Evolutionary conservation across 257 asterid species (phyloP).

Genomic region (Fraxinus anomala): DNA sequence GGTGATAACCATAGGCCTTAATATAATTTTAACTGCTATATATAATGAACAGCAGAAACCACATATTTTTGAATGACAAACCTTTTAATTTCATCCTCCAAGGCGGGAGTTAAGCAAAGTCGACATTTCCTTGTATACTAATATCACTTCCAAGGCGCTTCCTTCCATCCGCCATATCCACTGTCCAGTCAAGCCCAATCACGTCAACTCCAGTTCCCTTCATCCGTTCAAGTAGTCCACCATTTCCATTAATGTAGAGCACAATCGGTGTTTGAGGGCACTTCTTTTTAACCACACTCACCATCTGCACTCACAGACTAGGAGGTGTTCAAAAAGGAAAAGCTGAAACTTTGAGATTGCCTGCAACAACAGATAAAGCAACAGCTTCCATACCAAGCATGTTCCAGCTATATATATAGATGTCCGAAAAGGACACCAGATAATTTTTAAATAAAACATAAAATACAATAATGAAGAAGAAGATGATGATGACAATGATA

Average conservation of each 20-base stretch:
- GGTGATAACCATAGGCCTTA: not conserved
- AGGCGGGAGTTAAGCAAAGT: constrained; percentile 73
- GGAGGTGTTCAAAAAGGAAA: constrained; percentile 29
- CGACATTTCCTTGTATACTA: constrained; percentile 87
- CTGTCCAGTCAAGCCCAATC: constrained; percentile 96
- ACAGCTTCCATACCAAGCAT: constrained; percentile 23
- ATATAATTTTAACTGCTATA: not conserved
- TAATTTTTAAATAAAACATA: not conserved
- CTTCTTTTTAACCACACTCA: constrained; percentile 57
- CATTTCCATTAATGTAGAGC: constrained; percentile 91
- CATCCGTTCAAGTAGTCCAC: constrained; percentile 92
- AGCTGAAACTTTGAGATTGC: constrained; percentile 3
- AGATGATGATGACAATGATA: not conserved
- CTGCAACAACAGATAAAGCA: not conserved
- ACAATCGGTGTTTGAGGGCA: constrained; percentile 91
- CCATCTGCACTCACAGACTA: constrained; percentile 60
- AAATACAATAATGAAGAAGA: not conserved
- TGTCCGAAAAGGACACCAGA: not conserved
- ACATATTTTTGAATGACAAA: constrained; percentile 24
- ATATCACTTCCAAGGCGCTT: constrained; percentile 72
- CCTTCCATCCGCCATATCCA: constrained; percentile 92
- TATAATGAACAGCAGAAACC: not conserved
- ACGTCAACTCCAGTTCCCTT: constrained; percentile 92
- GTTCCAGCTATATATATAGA: constrained; percentile 4
- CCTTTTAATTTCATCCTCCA: constrained; percentile 79